These are phyloP conservation scores for Rhizoctonia solani DNA, from an alignment of 1,284 basidiomycete genomes.

Conservation along the genomic window DNA sequence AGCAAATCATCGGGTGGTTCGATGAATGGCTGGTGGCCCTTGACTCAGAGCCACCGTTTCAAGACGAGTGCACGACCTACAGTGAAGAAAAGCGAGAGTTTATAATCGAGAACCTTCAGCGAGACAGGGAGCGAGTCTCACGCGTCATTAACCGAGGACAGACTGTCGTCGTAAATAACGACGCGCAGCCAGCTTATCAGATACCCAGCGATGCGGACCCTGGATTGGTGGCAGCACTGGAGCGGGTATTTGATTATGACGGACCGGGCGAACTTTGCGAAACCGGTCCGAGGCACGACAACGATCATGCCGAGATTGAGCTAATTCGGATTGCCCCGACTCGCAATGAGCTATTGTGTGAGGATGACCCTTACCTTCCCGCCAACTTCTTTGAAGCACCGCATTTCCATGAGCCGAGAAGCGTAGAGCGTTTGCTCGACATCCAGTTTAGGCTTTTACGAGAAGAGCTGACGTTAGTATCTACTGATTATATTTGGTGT, in stretches of 20 bases:
- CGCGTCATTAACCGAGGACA: background rate
- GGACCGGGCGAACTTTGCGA: constrained; percentile 57
- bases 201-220: no score
- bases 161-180: background rate
- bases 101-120: background rate
- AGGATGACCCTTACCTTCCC: constrained; percentile 57
- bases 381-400: constrained; percentile 60
- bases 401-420: constrained; percentile 58
- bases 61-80: constrained; percentile 44
- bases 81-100: constrained; percentile 45
- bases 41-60: constrained; percentile 47
- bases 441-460: constrained; percentile 70
- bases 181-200: background rate
- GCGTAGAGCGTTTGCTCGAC: constrained; percentile 65
- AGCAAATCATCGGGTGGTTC: constrained; percentile 52
- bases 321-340: constrained; percentile 67
- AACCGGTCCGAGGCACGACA: constrained; percentile 65
- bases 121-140: background rate
- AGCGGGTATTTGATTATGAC: constrained; percentile 51
- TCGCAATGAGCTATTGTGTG: constrained; percentile 58
- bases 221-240: background rate
- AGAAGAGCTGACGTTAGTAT: constrained; percentile 64
- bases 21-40: constrained; percentile 54
- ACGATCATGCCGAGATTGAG: constrained; percentile 60
- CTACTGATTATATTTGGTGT: background rate